These are phyloP conservation scores for Lenwebbia sp. DNA, from an alignment of 345 rosid species.

Conservation along the genomic window DNA sequence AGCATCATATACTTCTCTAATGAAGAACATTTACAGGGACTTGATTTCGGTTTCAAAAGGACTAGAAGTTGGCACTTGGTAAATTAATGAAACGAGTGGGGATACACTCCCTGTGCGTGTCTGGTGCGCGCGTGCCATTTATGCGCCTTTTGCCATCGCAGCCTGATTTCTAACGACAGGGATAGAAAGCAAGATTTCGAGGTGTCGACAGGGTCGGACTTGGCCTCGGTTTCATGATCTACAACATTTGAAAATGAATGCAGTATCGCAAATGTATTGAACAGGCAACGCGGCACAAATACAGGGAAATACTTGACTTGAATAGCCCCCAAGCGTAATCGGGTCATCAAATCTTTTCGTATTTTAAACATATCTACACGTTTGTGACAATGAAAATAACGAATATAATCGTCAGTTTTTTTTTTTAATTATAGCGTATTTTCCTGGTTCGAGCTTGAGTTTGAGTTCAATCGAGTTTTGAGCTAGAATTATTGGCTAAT, in stretches of 20 bases:
- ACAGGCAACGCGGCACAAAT: accelerated
- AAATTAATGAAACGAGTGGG: neutral
- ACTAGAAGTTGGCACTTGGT: neutral
- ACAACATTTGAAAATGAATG: neutral
- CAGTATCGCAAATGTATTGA: neutral
- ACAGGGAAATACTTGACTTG: neutral
- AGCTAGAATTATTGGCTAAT: neutral
- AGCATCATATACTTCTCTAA: neutral
- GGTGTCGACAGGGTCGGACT: neutral
- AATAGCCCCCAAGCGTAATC: neutral
- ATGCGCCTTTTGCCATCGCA: neutral
- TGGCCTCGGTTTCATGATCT: neutral
- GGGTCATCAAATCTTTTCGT: neutral
- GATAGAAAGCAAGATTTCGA: neutral
- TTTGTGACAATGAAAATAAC: neutral
- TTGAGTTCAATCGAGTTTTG: neutral
- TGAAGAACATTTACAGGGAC: neutral
- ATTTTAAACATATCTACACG: neutral
- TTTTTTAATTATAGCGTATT: neutral
- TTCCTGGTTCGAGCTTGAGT: neutral
- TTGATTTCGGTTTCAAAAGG: neutral
- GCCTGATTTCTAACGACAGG: neutral
- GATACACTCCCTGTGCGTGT: neutral
- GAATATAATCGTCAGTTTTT: neutral
- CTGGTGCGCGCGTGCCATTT: accelerated